Base-by-base conservation (phyloP, 2,329 filamentous ascomycete species). In the Xylaria sp. region DNA sequence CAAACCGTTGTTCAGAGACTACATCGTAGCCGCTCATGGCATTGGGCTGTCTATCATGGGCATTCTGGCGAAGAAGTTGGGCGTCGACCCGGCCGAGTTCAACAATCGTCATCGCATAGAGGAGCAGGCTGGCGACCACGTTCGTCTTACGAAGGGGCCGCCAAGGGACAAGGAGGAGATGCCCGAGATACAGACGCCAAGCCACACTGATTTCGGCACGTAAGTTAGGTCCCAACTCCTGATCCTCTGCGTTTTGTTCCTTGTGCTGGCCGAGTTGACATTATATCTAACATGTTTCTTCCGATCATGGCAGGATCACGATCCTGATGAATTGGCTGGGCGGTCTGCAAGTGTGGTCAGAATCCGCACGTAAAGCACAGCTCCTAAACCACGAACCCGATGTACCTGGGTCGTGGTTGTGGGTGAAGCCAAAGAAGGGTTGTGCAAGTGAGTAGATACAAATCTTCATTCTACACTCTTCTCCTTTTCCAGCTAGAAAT, bases 261-360 rank as follows among this genome's bases (percentile, higher is more conserved):
- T n/a, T 20, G 6, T 34, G 9, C 34, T 41, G 23, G 15, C 50
- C 28, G 12, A n/a, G n/a, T 58, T 37, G 31, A 44, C 23, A 9
- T 25, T n/a, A 0, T 13, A 9, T 37, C 51, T 65, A 20, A 72
- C n/a, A 15, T 57, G 25, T 60, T 48, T 34, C 2, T 34, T 64
- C 48, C 34, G 3, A 23, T 41, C 41, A 10, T 8, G 25, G 25
- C 58, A 80, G 78, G 2, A 76, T 82, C 57, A 82, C 80, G 9
- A 67, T 82, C 25, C 73, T 82, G 25, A 81, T 82, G 77, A 82
- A 82, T 68, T 80, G 78, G 77, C 75, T 81, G 20, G 81, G 80
- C 46, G 80, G 81, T 2, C 74, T 82, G 18, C 80, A 82, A 64
- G 78, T 82, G 25, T 80, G 76, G 73, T 78, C 76, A 2, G 72